A percentile compares a stretch with the other conserved stretches of the same genome.
phyloP scores from a whole-genome alignment of 345 rosid genomes.

The Brassica nigra region DNA sequence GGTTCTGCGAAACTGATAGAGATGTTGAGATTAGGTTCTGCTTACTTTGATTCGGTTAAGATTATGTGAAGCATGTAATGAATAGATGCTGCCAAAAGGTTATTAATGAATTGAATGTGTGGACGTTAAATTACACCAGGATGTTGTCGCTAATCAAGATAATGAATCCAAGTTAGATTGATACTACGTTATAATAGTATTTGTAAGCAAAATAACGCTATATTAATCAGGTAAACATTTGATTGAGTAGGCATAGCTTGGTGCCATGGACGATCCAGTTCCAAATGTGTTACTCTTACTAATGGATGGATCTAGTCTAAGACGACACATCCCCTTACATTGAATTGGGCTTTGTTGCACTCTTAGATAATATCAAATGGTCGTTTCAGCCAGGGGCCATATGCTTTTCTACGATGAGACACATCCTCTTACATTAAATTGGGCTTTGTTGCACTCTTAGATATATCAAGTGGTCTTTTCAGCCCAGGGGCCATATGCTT shows the following conservation, averaged over 20 bases:
- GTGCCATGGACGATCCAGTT: neutral
- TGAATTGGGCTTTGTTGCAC: constrained; percentile 13
- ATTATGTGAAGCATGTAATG: neutral
- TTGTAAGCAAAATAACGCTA: neutral
- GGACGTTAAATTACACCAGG: neutral
- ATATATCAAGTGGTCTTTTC: neutral
- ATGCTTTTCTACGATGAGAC: neutral
- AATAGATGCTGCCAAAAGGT: neutral
- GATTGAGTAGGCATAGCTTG: neutral
- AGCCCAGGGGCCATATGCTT: constrained; percentile 4
- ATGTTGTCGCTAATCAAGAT: neutral
- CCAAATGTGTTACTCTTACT: neutral
- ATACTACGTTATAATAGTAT: neutral
- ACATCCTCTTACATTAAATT: neutral
- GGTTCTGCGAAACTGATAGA: neutral
- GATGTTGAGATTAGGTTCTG: neutral
- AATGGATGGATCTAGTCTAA: neutral
- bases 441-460: constrained; percentile 9
- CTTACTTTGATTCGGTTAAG: neutral
- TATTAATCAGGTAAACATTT: constrained; percentile 4
- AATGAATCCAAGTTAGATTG: neutral
- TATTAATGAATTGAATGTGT: neutral
- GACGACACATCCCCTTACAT: neutral
- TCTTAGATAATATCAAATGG: neutral
- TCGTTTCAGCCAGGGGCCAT: constrained; percentile 1